These are phyloP conservation scores for Paradendryphiella salina DNA, from an alignment of 2,329 filamentous ascomycete species.

Conservation along the genomic window DNA sequence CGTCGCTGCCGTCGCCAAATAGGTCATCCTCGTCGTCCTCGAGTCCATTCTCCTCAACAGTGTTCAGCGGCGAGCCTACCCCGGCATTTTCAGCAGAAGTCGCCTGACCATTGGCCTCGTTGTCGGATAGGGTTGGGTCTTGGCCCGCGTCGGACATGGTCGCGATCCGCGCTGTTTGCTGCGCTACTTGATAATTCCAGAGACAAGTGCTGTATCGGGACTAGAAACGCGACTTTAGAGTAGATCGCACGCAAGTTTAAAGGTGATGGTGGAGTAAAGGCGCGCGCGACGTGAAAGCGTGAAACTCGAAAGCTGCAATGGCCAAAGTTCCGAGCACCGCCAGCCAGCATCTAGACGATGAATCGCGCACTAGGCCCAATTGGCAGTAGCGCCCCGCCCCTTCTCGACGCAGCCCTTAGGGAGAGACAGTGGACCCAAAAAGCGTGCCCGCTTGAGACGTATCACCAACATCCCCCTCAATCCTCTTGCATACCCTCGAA, in stretches of 20 bases:
- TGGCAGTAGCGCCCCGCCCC: conserved; percentile 33
- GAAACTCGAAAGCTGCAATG: conserved; percentile 5
- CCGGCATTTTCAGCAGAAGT: conserved; percentile 39
- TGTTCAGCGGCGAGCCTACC: conserved; percentile 34
- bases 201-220: not conserved
- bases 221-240: not conserved
- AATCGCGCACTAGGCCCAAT: conserved; percentile 25
- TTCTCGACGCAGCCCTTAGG: conserved; percentile 31
- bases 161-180: conserved; percentile 5
- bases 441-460: conserved; percentile 34
- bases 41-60: conserved; percentile 37
- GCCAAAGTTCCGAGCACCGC: conserved; percentile 30
- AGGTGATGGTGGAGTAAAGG: conserved; percentile 7
- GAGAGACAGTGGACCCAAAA: conserved; percentile 29
- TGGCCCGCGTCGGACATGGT: conserved; percentile 47
- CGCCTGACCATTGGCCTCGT: conserved; percentile 41
- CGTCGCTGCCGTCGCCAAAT: conserved; percentile 50
- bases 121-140: conserved; percentile 42
- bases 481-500: conserved; percentile 30
- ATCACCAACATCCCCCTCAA: conserved; percentile 36
- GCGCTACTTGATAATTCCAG: not conserved
- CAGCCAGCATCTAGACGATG: conserved; percentile 16
- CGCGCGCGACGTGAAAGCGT: conserved; percentile 3
- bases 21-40: conserved; percentile 51
- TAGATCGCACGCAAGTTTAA: not conserved